These are phyloP conservation scores for Effrenium voratum DNA, from an alignment of 73 alveolate species.

Conservation along the genomic window DNA sequence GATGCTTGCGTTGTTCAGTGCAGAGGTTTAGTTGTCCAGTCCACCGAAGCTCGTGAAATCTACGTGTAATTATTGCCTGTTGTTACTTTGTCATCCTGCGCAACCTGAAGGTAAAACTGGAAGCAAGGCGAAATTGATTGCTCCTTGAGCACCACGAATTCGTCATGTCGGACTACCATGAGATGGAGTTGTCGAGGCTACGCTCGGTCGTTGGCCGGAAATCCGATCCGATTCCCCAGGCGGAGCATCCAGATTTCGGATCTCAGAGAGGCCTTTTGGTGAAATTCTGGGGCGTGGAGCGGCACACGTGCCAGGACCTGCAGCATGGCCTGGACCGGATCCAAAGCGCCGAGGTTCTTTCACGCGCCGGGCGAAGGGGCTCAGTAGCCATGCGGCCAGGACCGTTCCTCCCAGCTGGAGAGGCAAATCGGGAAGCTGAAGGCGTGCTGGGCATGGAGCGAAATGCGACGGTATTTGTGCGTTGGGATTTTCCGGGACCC, in stretches of 20 bases:
- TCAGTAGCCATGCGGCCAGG: constrained; percentile 23
- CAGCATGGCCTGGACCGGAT: not conserved
- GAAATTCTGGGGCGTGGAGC: not conserved
- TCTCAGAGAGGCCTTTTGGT: not conserved
- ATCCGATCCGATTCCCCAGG: not conserved
- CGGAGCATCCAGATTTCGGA: constrained; percentile 67
- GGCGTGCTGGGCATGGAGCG: not conserved
- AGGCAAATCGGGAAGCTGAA: constrained; percentile 39
- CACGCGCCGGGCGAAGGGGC: not conserved
- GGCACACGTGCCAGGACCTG: not conserved
- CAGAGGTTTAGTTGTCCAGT: too few relatives aligned
- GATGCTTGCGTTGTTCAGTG: too few relatives aligned
- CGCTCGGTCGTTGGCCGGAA: not conserved
- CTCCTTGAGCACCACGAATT: not conserved
- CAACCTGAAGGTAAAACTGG: too few relatives aligned
- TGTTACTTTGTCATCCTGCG: too few relatives aligned
- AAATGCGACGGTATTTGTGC: not conserved
- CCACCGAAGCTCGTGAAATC: too few relatives aligned
- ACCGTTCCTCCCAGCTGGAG: constrained; percentile 38
- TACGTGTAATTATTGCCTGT: too few relatives aligned
- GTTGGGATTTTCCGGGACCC: not conserved
- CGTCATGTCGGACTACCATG: constrained; percentile 33
- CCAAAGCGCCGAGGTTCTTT: not conserved
- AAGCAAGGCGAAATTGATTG: not conserved
- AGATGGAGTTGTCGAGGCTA: constrained; percentile 41